Evolutionary conservation across 768 basidiomycete genomes (phyloP), one percentile per base, ranked within the genome.

Genomic region (Favolaschia claudopus): DNA sequence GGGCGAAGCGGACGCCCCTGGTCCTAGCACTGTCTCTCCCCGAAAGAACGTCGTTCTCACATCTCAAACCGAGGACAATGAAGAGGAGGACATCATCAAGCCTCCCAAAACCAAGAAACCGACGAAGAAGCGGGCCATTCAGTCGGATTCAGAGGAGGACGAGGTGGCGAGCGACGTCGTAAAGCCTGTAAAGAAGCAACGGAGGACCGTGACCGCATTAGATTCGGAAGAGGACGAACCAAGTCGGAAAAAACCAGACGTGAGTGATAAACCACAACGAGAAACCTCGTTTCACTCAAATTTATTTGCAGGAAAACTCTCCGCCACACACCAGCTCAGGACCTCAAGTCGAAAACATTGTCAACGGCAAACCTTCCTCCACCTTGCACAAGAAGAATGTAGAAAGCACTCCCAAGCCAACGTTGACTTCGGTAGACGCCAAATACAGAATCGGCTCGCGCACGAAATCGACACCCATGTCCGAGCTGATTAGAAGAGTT

Each of bases 401-500:
- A 7, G 52, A 49, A 32, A 43, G 53, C 8, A 52, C 61, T 19
- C 60, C 69, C 22, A 60, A 57, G 60, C 56, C 66, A 57, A 54
- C 49, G 53, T 64, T 29, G 43, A 38, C 47, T 51, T 57, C 59
- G 60, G 70, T 75, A 27, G 66, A 72, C 47, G 71, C 76, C 19
- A 74, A 74, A 7, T 80, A 83, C 59, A 79, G 82, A 43, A 77
- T 85, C 58, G 82, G 81, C n/a, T 76, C 83, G 4, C 76, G 77
- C 48, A 74, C 70, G 4, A 86, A 80, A 63, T 72, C 79, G 22
- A 84, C 85, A 3, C 83, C 89, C 5, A 89, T 93, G 88, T 82
- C 85, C 45, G 91, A 92, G 70, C 83, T 92, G 61, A 90, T 92
- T 60, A 83, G 85, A 44, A 87, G 85, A 52, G 90, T 85, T 28